These are phyloP conservation scores for Calcarisporium arbuscula DNA, from an alignment of 2,329 filamentous ascomycete species.

Conservation along the genomic window DNA sequence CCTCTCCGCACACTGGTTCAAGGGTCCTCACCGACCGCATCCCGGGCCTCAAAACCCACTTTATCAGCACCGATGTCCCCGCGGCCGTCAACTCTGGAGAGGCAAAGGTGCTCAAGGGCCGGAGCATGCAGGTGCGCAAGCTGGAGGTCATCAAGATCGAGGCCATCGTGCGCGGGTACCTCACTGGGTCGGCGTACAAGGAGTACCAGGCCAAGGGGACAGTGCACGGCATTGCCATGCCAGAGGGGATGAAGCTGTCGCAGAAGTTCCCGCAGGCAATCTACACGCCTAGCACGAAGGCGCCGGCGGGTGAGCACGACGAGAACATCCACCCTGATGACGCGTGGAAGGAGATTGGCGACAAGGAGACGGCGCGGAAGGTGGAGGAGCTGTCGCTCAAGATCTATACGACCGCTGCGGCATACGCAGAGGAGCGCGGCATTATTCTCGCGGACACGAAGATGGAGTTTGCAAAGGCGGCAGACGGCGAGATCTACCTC, in stretches of 20 bases:
- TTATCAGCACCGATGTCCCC: conserved; percentile 39
- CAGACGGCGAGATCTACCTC: conserved; percentile 22
- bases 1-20: conserved; percentile 47
- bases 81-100: conserved; percentile 34
- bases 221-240: conserved; percentile 69
- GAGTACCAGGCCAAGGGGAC: conserved; percentile 68
- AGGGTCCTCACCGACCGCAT: conserved; percentile 36
- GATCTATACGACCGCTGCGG: conserved; percentile 41
- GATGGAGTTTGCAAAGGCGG: conserved; percentile 50
- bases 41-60: conserved; percentile 45
- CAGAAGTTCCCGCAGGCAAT: conserved; percentile 62
- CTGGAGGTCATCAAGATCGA: conserved; percentile 18
- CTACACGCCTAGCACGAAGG: conserved; percentile 72
- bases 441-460: conserved; percentile 35
- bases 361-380: conserved; percentile 22
- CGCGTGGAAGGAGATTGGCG: conserved; percentile 39
- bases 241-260: conserved; percentile 63
- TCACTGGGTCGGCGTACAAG: conserved; percentile 77
- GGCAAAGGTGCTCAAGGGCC: conserved; percentile 47
- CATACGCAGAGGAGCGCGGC: conserved; percentile 46
- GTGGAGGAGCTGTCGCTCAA: conserved; percentile 24
- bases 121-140: conserved; percentile 72
- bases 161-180: conserved; percentile 68
- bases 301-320: conserved; percentile 68
- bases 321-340: conserved; percentile 76